Evolutionary conservation across 192 early-diverging fungal genomes (phyloP).

Genomic region (Paraglomus brasilianum): DNA sequence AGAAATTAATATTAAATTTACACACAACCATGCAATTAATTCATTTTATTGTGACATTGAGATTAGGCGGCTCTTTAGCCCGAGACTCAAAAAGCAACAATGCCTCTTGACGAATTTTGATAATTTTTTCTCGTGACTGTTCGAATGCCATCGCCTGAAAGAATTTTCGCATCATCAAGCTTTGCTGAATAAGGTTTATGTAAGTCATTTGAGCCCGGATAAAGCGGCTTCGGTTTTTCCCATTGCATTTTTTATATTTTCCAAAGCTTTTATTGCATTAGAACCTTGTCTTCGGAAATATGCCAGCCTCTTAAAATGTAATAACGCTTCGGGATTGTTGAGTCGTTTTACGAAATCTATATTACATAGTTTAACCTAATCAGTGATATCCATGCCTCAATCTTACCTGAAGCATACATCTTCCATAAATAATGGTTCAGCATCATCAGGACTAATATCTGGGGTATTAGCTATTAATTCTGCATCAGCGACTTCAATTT

Average conservation of each 20-base stretch:
- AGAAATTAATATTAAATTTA: slow-evolving; percentile 10
- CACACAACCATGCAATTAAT: background rate
- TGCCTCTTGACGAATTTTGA: slow-evolving; percentile 17
- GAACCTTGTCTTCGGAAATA: slow-evolving; percentile 1
- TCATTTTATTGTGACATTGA: too few relatives aligned
- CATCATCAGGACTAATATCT: too few relatives aligned
- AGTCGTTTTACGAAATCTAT: background rate
- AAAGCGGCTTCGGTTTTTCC: background rate
- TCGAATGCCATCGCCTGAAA: background rate
- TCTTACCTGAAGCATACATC: background rate
- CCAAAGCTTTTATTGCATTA: background rate
- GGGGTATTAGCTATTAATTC: too few relatives aligned
- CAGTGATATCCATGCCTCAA: too few relatives aligned
- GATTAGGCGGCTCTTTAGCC: too few relatives aligned
- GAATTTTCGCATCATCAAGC: background rate
- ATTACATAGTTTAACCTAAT: too few relatives aligned
- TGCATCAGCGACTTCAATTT: too few relatives aligned
- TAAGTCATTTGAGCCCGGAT: background rate
- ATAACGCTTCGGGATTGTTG: slow-evolving; percentile 5
- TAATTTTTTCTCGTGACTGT: background rate
- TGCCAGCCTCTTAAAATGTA: slow-evolving; percentile 6
- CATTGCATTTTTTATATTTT: slow-evolving; percentile 3
- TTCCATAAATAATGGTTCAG: slow-evolving; percentile 8
- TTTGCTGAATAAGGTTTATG: slow-evolving; percentile 2
- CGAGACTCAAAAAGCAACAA: slow-evolving; percentile 9